These are phyloP conservation scores for Kluyveromyces sp. DNA, from an alignment of 1,139 yeast genomes.

Conservation along the genomic window DNA sequence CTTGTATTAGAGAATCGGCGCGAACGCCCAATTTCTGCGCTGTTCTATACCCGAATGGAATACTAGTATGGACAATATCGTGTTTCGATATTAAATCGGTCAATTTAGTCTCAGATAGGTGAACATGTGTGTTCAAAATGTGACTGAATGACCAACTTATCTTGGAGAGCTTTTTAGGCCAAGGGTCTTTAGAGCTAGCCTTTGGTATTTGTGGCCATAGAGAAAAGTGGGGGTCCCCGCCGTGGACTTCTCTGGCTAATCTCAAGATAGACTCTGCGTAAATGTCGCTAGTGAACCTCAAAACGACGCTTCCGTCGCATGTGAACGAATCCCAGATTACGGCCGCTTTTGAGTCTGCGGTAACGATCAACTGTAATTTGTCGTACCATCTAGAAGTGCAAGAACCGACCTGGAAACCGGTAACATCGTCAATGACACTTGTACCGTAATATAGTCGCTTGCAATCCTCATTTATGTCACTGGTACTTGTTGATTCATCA, in stretches of 20 bases:
- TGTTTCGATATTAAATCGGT: slow-evolving; percentile 72
- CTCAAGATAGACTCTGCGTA: slow-evolving; percentile 68
- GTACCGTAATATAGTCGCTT: slow-evolving; percentile 58
- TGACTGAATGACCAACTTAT: slow-evolving; percentile 46
- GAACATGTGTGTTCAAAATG: slow-evolving; percentile 41
- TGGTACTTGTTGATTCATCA: slow-evolving; percentile 44
- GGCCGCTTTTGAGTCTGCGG: slow-evolving; percentile 66
- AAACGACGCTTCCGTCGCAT: slow-evolving; percentile 72
- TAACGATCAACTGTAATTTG: slow-evolving; percentile 60
- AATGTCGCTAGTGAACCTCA: slow-evolving; percentile 65
- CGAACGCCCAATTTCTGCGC: slow-evolving; percentile 46
- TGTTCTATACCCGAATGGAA: slow-evolving; percentile 40
- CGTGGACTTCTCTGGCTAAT: slow-evolving; percentile 64
- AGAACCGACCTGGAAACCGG: slow-evolving; percentile 62
- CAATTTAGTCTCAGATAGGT: slow-evolving; percentile 65
- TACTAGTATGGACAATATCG: slow-evolving; percentile 41
- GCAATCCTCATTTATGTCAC: slow-evolving; percentile 43
- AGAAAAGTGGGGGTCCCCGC: slow-evolving; percentile 50
- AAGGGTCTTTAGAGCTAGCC: slow-evolving; percentile 25
- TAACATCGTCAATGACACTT: slow-evolving; percentile 41
- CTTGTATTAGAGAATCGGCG: slow-evolving; percentile 60
- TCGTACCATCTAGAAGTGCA: slow-evolving; percentile 79
- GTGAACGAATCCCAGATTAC: slow-evolving; percentile 69
- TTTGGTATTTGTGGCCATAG: slow-evolving; percentile 42
- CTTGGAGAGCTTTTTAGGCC: slow-evolving; percentile 20